Conservation (phyloP, 2,329 filamentous ascomycete genomes). For the Apiospora saccharicola region DNA sequence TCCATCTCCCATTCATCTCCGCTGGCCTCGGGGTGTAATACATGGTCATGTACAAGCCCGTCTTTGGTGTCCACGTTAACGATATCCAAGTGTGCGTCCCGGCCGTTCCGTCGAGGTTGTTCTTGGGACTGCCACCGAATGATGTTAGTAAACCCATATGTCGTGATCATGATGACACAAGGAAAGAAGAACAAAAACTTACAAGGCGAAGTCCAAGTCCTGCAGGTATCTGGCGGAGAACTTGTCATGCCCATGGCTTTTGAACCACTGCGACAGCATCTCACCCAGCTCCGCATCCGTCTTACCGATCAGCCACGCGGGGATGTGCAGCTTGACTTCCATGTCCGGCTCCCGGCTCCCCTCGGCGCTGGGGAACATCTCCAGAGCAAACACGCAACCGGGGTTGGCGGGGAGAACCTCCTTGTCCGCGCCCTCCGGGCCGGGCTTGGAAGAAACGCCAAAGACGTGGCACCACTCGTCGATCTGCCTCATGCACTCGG, state of each 20-base stretch:
- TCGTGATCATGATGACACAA: too few species aligned
- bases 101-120: neutral
- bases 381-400: neutral
- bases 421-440: neutral
- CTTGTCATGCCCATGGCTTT: neutral
- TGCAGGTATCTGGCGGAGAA: neutral
- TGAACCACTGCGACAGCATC: neutral
- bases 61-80: neutral
- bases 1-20: too few species aligned
- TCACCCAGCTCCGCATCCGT: neutral
- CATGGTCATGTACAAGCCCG: neutral
- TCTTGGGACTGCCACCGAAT: neutral
- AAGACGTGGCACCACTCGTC: too few species aligned
- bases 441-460: too few species aligned
- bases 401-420: neutral
- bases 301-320: neutral
- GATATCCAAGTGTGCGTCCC: neutral
- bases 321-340: neutral
- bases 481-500: too few species aligned
- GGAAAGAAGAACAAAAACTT: too few species aligned
- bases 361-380: neutral
- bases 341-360: too few species aligned
- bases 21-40: neutral
- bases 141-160: too few species aligned
- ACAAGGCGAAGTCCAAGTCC: too few species aligned